Evolutionary conservation across 352 stramenopile genomes (phyloP).

Genomic region (Pythium sp.): DNA sequence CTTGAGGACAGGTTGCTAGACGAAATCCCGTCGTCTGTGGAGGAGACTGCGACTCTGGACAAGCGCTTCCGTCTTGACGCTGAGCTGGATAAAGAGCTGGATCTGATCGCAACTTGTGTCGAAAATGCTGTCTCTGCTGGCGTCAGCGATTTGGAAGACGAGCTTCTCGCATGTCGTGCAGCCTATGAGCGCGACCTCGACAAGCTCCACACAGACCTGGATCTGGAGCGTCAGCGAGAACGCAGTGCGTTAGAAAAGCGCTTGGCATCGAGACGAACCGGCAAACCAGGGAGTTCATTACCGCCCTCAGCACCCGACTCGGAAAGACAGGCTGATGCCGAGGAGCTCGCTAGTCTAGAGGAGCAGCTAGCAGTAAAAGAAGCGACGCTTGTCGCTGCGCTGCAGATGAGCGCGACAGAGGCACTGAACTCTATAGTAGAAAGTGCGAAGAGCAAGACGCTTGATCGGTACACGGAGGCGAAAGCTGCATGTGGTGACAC

Average conservation of each 20-base stretch:
- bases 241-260: background rate
- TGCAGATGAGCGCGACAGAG: conserved; percentile 4
- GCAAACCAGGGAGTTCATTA: background rate
- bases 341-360: background rate
- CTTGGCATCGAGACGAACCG: background rate
- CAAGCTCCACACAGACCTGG: background rate
- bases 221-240: background rate
- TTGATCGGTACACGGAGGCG: background rate
- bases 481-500: background rate
- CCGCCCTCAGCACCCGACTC: no score
- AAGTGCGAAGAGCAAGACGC: background rate
- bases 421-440: background rate
- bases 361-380: background rate
- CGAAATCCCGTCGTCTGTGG: background rate
- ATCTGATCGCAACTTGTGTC: background rate
- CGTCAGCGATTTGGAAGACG: background rate
- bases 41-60: background rate
- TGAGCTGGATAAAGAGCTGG: conserved; percentile 3
- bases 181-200: background rate
- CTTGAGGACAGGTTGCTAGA: background rate
- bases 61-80: background rate
- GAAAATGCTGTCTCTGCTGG: background rate
- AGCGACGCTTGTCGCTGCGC: background rate
- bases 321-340: background rate
- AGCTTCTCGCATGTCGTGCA: background rate